Base-by-base conservation (phyloP, 805 yeast genomes). In the Wickerhamomyces silvicola region DNA sequence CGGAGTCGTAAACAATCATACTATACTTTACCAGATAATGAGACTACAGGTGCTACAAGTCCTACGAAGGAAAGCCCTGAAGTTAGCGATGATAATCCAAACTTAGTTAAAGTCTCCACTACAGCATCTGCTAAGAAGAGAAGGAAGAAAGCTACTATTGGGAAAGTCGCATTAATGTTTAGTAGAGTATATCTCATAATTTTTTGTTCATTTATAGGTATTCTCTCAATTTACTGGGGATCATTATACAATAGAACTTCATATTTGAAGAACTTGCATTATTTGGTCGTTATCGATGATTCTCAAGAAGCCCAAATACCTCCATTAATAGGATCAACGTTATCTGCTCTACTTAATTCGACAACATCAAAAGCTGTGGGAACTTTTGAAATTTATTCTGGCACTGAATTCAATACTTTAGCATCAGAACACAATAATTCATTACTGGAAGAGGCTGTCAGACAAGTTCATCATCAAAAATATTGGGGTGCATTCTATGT, bases 401-500 rank as follows among this genome's bases (percentile, higher is more conserved):
- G 43, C 8, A 32, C 46, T 3, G 38, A 46, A 15, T 56, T 57
- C 35, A 32, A 30, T 10, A 37, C 30, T 11, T 39, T 37, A 27
- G 50, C 52, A 5, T 30, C 32, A 2, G 26, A 37, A 11, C 35
- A 43, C 19, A 31, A 46, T 26, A 39, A 33, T 38, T 39, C 41
- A 9, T 35, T 52, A 15, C 36, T 38, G 25, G 60, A 64, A 13
- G 70, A 69, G 42, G 49, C 75, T 22, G 27, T 46, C 24, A 43
- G 64, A 21, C 56, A 57, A 32, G 62, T 80, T 5, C 71, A 68
- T 42, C 65, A 66, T 31, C 73, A 76, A 47, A 45, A 66, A 12
- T 77, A 66, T 45, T 81, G 87, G 88, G 69, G 67, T 13, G 69
- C 80, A 1, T 56, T 79, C 23, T 71, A 72, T 39, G 72, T 78